A percentile compares a stretch with the other conserved stretches of the same genome.
These are phyloP conservation scores for Sporothrix mexicana DNA, from an alignment of 2,329 filamentous ascomycete species.

Conservation along the genomic window DNA sequence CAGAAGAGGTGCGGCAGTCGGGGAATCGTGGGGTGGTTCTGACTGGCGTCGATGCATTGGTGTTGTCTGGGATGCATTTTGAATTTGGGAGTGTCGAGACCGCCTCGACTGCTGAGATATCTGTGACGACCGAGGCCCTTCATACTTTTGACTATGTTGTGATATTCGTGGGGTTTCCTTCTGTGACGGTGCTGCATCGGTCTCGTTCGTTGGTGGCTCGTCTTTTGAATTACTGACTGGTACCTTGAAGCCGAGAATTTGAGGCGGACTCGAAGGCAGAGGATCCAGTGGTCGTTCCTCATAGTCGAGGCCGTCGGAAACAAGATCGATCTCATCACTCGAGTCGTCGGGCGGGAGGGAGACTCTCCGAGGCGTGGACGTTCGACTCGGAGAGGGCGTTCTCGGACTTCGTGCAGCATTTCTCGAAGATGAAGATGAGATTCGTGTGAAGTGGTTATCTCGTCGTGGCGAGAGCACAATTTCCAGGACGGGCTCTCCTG, in stretches of 20 bases:
- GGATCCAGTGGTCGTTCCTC: neutral
- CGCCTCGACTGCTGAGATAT: neutral
- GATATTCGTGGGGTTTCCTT: neutral
- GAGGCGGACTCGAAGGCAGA: neutral
- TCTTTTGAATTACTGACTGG: no score
- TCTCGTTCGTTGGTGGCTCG: neutral
- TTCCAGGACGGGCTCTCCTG: neutral
- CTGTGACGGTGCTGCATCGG: neutral
- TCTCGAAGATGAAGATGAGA: neutral
- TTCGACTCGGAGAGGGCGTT: neutral
- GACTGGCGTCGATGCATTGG: neutral
- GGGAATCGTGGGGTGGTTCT: neutral
- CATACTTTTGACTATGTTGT: neutral
- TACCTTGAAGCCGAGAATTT: neutral
- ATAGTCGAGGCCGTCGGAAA: constrained; percentile 4
- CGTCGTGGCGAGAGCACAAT: constrained; percentile 14
- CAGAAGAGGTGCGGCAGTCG: neutral
- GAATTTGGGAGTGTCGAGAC: neutral
- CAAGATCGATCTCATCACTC: constrained; percentile 37
- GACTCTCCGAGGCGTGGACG: neutral
- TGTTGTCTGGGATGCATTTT: neutral
- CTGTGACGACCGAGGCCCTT: neutral
- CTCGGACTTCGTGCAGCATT: neutral
- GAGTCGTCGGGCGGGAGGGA: neutral
- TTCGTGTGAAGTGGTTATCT: neutral